Evolutionary conservation across 345 rosid species (phyloP), one percentile per base, ranked within the genome.

Genomic region (Kernera saxatilis): DNA sequence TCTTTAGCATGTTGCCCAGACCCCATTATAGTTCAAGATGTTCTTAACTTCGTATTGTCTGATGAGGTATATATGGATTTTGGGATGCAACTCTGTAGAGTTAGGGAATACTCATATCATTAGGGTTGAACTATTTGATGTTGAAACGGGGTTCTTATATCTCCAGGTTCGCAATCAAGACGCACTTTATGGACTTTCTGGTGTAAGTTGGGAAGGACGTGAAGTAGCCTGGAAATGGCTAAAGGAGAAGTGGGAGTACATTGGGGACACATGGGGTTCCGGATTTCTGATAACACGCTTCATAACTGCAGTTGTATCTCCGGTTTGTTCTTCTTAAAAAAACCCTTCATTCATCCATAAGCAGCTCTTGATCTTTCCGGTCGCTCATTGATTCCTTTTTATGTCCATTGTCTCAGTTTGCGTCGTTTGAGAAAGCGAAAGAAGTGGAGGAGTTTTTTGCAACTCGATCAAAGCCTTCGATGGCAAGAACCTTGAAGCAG

Each of bases 141-240:
- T 49, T 39, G 55, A 25, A 8, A n/a, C n/a, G 22, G 14, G 56
- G 29, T 70, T 29, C 12, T 72, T 56, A 15, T 25, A 64, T 50
- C 8, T 63, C 23, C 50, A 93, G 98, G 98, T 91, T 50, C 97
- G 97, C 17, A 82, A 78, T 76, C 99, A 93, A 83, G 97, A 91
- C 77, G 97, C 86, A 49, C 74, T 89, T 41, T 83, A 41, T 77
- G 97, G 93, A 58, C 85, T 94, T 27, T 72, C 83, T 58, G 94
- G 88, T 64, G 71, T 76, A 22, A 75, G 86, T 55, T 77, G 77
- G 69, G 93, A 91, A 88, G 97, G 97, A 50, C 88, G 99, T 66
- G 99, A 93, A 80, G 87, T 83, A 21, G 92, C 97, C 49, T 91
- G 99, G 99, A 76, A 73, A 62, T 94, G 99, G 99, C 79, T 94